Evolutionary conservation across 345 rosid genomes (phyloP), one percentile per base, ranked within the genome.

Genomic region (Citrus inodora): DNA sequence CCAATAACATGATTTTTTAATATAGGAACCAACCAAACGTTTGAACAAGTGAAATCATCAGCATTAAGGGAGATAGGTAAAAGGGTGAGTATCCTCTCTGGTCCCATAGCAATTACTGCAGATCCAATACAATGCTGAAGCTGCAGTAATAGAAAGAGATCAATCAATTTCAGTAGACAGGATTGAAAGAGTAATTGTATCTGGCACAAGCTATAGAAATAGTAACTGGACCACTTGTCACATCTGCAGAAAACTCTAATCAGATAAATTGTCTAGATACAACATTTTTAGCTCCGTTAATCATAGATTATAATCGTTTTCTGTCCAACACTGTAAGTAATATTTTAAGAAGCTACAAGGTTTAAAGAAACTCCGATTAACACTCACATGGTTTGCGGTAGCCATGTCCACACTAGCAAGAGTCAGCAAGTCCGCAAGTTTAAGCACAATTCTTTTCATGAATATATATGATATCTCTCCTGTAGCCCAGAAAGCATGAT

Each of bases 61-160:
- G 86, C 53, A 81, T 85, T 22, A 75, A 91, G 80, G 66, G 90
- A 85, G 82, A 96, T 89, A 60, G 99, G 97, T 38, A 96, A 32
- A 79, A 94, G 84, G 64, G 78, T 62, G 61, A 96, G 89, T 42
- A 96, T 80, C 88, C 80, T 91, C 77, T 85, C 90, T 28, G 97
- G 94, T 63, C 99, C 98, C 80, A 94, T 88, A 71, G 93, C 95
- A 80, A 88, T 85, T 74, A 92, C 92, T 67, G 97, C 95, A 69
- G 94, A 88, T 80, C 99, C 99, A 79, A 94, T 82, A 84, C 99
- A 96, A 75, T 82, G 81, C 80, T 79, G 88, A 78, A 91, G 88
- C 99, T 92, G 92, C 83, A 83, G 79, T 76, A 46, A 61, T 75
- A 75, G 79, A 62, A 80, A 74, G 76, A 78, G 21, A 79, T 32